These are phyloP conservation scores for Rhizopogon rudus DNA, from an alignment of 768 basidiomycete species.

Conservation along the genomic window DNA sequence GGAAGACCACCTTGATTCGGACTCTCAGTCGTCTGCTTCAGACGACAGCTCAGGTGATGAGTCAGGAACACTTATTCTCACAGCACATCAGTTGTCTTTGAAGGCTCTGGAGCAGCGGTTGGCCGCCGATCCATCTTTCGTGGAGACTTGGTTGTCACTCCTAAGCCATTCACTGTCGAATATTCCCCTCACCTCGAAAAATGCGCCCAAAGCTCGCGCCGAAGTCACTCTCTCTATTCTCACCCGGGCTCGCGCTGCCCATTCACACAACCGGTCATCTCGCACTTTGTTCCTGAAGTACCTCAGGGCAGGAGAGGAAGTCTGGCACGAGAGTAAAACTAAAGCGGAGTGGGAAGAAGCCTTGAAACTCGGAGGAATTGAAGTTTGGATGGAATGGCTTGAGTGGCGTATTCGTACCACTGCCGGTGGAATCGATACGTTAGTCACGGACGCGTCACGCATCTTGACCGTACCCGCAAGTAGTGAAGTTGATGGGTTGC, in stretches of 20 bases:
- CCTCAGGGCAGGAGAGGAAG: slow-evolving; percentile 66
- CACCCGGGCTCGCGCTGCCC: slow-evolving; percentile 53
- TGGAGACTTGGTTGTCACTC: slow-evolving; percentile 58
- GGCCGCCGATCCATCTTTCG: slow-evolving; percentile 42
- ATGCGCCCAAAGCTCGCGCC: slow-evolving; percentile 59
- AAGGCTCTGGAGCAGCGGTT: slow-evolving; percentile 56
- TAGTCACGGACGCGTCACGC: slow-evolving; percentile 48
- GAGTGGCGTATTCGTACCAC: slow-evolving; percentile 62
- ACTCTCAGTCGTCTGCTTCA: slow-evolving; percentile 27
- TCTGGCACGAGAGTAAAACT: slow-evolving; percentile 58
- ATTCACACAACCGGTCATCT: slow-evolving; percentile 47
- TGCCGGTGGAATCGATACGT: slow-evolving; percentile 42
- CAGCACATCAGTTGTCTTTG: slow-evolving; percentile 55
- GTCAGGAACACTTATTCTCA: slow-evolving; percentile 27
- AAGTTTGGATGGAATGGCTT: slow-evolving; percentile 77
- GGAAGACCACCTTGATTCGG: slow-evolving; percentile 28
- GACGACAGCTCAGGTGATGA: slow-evolving; percentile 33
- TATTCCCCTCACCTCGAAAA: slow-evolving; percentile 61
- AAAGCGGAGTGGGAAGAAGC: slow-evolving; percentile 67
- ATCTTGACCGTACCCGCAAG: slow-evolving; percentile 41
- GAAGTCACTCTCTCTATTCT: slow-evolving; percentile 71
- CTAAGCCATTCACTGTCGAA: slow-evolving; percentile 58
- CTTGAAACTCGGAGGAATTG: slow-evolving; percentile 43
- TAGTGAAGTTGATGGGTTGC: slow-evolving; percentile 49
- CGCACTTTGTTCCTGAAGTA: slow-evolving; percentile 53